Evolutionary conservation across 2,329 filamentous ascomycete genomes (phyloP), one percentile per base, ranked within the genome.

Genomic region (Neurospora sp.): DNA sequence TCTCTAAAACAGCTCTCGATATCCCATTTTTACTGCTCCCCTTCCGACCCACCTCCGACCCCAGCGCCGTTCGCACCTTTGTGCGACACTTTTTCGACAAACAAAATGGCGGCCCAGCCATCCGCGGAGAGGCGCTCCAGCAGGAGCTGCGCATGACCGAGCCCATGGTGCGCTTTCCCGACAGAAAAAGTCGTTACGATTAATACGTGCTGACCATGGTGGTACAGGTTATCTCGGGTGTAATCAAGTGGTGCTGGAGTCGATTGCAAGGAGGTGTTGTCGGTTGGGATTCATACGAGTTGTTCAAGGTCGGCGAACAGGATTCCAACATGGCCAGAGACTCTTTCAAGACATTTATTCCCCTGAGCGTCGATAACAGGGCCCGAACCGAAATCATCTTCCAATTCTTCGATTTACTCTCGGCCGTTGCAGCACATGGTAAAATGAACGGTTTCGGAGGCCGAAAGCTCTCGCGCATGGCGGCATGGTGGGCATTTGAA

Each of bases 211-310:
- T 80, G 76, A 80, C 75, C 68, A 67, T 67, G 23, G 28, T 67
- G 23, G 28, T 46, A 38, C 73, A 97, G 93, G 93, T 97, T 70
- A 87, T 99, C 69, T 94, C 93, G 73, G 96, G 94, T 76, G 93
- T 97, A 57, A 85, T 96, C 74, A 99, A 98, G 83, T 99, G 96
- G 96, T 98, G 95, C 80, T 99, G 96, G 96, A 94, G 92, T 79
- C 89, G 96, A 81, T 84, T 99, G 67, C 88, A 91, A 57, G 93
- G 93, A 71, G 96, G 96, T 77, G 89, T 99, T 15, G 94, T 99
- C 41, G 93, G 93, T 70, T 98, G 96, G 96, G 93, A 97, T 77
- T 93, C 93, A 57, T 99, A 99, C 78, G 94, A 98, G 79, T 86
- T 97, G 28, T 99, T 99, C 85, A 93, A 92, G 77, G 90, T 96